Percentiles rank a stretch among this genome's conserved stretches.
Conservation (phyloP, 2,329 filamentous ascomycete species). For the Microsporum canis region DNA sequence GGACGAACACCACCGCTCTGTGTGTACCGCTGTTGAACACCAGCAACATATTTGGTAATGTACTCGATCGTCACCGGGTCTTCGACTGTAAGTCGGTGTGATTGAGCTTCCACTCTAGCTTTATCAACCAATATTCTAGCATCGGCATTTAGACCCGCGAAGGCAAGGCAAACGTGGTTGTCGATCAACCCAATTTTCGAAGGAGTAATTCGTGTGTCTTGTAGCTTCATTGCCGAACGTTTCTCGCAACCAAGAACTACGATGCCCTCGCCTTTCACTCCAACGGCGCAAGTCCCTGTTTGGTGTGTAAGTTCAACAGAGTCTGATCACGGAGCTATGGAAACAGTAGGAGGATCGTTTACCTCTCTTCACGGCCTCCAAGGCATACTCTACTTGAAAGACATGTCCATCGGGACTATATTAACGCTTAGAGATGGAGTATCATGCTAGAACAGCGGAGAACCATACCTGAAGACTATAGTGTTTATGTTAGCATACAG, state of each 20-base stretch:
- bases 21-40: slow-evolving; percentile 97
- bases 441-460: slow-evolving; percentile 17
- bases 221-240: slow-evolving; percentile 96
- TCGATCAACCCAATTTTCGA: slow-evolving; percentile 97
- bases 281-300: slow-evolving; percentile 88
- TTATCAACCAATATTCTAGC: slow-evolving; percentile 97
- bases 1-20: slow-evolving; percentile 96
- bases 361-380: slow-evolving; percentile 98
- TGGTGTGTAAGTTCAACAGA: slow-evolving; percentile 7
- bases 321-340: neutral
- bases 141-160: slow-evolving; percentile 94
- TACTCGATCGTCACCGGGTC: slow-evolving; percentile 97
- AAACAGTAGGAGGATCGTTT: slow-evolving; percentile 15
- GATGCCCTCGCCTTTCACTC: slow-evolving; percentile 87
- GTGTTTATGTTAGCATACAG: slow-evolving; percentile 26
- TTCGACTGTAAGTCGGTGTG: slow-evolving; percentile 91
- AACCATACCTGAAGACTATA: slow-evolving; percentile 66
- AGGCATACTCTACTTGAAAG: slow-evolving; percentile 98
- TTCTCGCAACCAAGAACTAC: slow-evolving; percentile 98
- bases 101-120: slow-evolving; percentile 92
- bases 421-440: slow-evolving; percentile 30
- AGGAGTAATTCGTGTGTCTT: slow-evolving; percentile 97
- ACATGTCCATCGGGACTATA: slow-evolving; percentile 94
- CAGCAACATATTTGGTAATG: slow-evolving; percentile 97
- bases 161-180: slow-evolving; percentile 90